phyloP scores from a whole-genome alignment of 768 basidiomycete species.

The Gyrodon lividus region DNA sequence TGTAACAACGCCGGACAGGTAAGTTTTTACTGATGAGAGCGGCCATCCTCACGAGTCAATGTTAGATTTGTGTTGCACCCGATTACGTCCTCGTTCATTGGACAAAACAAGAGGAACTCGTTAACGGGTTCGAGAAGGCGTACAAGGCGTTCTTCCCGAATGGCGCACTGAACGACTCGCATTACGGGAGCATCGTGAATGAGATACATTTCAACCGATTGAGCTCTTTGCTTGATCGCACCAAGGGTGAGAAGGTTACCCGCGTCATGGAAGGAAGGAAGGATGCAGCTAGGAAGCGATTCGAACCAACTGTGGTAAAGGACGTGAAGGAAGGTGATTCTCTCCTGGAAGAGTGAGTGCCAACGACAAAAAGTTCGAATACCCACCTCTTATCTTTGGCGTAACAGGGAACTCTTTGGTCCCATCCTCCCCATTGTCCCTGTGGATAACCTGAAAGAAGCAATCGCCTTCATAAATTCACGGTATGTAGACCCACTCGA shows the following conservation, averaged over 20 bases:
- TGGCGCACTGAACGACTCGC: conserved; percentile 43
- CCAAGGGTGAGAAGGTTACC: conserved; percentile 54
- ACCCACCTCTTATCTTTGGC: neutral
- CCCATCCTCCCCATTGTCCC: conserved; percentile 65
- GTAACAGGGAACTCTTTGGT: conserved; percentile 66
- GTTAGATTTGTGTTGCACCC: conserved; percentile 40
- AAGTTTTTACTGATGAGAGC: neutral
- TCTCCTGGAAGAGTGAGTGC: conserved; percentile 55
- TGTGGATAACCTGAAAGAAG: conserved; percentile 54
- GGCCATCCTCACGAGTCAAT: neutral
- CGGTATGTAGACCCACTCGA: conserved; percentile 36
- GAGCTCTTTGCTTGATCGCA: conserved; percentile 47
- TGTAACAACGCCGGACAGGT: conserved; percentile 64
- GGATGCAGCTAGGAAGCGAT: conserved; percentile 37
- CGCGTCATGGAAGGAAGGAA: conserved; percentile 45
- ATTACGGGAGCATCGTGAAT: conserved; percentile 53
- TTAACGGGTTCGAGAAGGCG: conserved; percentile 42
- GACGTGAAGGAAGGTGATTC: conserved; percentile 54
- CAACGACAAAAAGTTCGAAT: neutral
- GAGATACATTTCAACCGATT: conserved; percentile 55
- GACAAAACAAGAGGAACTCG: conserved; percentile 45
- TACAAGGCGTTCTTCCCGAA: conserved; percentile 53
- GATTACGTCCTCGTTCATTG: conserved; percentile 46
- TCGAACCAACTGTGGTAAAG: conserved; percentile 62
- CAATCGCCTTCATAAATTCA: conserved; percentile 51